Conservation (phyloP, 2,329 filamentous ascomycete genomes). For the Sporothrix euskadiensis region DNA sequence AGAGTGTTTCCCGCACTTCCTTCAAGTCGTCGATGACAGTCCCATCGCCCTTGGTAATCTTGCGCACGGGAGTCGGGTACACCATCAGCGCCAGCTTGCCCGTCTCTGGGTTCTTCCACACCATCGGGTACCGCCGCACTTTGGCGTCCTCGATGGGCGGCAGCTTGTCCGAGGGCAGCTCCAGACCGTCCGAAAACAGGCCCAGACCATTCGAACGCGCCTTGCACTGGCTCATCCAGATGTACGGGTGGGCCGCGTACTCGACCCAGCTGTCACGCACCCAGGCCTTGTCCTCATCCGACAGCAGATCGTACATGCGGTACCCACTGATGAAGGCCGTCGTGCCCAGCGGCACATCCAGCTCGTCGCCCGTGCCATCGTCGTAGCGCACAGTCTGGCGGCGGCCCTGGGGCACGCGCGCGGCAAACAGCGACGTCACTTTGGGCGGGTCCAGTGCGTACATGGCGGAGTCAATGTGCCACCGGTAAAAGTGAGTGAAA, state of each 20-base stretch:
- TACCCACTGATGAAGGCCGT: constrained; percentile 74
- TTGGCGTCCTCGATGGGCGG: constrained; percentile 65
- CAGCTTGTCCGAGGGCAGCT: constrained; percentile 59
- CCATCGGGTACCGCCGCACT: constrained; percentile 73
- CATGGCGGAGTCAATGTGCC: constrained; percentile 77
- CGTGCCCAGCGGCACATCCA: constrained; percentile 70
- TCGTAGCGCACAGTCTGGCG: constrained; percentile 64
- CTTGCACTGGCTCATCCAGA: constrained; percentile 73
- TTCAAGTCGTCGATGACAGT: constrained; percentile 67
- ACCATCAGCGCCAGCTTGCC: constrained; percentile 70
- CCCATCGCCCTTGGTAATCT: constrained; percentile 69
- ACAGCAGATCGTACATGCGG: constrained; percentile 67
- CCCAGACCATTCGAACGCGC: constrained; percentile 69
- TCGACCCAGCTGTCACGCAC: constrained; percentile 66
- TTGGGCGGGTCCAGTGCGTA: constrained; percentile 73
- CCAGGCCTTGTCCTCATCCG: constrained; percentile 65
- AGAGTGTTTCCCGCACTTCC: constrained; percentile 66
- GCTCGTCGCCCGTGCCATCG: constrained; percentile 65
- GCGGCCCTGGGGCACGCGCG: constrained; percentile 63
- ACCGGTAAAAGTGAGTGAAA: constrained; percentile 65
- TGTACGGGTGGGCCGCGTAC: constrained; percentile 76
- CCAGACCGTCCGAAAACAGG: constrained; percentile 55
- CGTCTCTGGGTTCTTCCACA: constrained; percentile 71
- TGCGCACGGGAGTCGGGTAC: constrained; percentile 64
- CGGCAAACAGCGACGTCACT: constrained; percentile 70